Conservation (phyloP, 2,329 filamentous ascomycete species). For the Fusarium sp. region DNA sequence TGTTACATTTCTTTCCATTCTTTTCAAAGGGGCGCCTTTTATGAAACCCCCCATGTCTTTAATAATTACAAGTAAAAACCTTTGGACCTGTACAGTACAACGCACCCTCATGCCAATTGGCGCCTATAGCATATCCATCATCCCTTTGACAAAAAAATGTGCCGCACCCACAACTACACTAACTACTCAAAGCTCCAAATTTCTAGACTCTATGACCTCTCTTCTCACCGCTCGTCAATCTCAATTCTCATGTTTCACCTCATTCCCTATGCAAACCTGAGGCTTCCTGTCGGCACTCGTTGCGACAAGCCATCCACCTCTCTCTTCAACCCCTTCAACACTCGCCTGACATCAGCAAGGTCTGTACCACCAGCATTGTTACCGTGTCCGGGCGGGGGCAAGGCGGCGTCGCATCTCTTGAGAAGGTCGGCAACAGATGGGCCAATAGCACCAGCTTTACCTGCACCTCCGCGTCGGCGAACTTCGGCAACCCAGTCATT, state of each 20-base stretch:
- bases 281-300: slow-evolving; percentile 58
- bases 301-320: slow-evolving; percentile 62
- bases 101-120: slow-evolving; percentile 49
- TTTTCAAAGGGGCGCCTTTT: slow-evolving; percentile 38
- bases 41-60: slow-evolving; percentile 39
- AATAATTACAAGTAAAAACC: slow-evolving; percentile 50
- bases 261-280: slow-evolving; percentile 62
- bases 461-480: slow-evolving; percentile 61
- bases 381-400: slow-evolving; percentile 58
- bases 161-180: slow-evolving; percentile 27
- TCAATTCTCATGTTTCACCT: slow-evolving; percentile 8
- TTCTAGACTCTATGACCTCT: slow-evolving; percentile 22
- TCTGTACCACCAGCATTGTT: slow-evolving; percentile 63
- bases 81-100: slow-evolving; percentile 50
- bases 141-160: slow-evolving; percentile 46
- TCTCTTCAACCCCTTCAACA: slow-evolving; percentile 60
- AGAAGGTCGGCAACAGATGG: slow-evolving; percentile 66
- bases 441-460: slow-evolving; percentile 58
- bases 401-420: slow-evolving; percentile 63
- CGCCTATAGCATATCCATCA: slow-evolving; percentile 51
- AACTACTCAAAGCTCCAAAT: slow-evolving; percentile 39
- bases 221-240: not conserved
- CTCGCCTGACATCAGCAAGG: slow-evolving; percentile 60
- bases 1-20: slow-evolving; percentile 43
- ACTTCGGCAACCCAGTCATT: slow-evolving; percentile 66